Conservation (phyloP, 169 alveolate species). For the Plasmodium blacklocki region DNA sequence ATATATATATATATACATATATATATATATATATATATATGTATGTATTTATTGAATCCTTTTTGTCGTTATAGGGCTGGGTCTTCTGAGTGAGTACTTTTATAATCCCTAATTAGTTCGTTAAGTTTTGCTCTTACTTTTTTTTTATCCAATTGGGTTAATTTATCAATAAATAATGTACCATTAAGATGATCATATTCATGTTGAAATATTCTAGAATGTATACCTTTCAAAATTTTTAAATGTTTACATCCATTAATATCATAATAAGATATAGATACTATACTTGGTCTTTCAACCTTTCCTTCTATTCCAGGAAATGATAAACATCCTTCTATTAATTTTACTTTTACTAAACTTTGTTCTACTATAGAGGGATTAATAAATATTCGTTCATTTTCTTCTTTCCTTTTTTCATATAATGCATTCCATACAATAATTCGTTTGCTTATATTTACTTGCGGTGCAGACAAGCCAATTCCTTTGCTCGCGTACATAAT, state of each 20-base stretch:
- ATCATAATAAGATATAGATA: constrained; percentile 44
- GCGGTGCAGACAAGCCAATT: constrained; percentile 79
- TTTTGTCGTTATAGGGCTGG: constrained; percentile 21
- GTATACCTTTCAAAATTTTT: constrained; percentile 65
- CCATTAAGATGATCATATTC: constrained; percentile 76
- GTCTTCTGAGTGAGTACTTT: constrained; percentile 28
- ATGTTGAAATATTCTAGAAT: constrained; percentile 75
- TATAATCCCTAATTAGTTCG: constrained; percentile 33
- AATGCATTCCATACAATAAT: constrained; percentile 76
- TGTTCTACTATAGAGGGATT: constrained; percentile 63
- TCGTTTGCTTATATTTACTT: constrained; percentile 55
- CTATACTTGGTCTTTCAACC: constrained; percentile 57
- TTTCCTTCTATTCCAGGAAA: constrained; percentile 71
- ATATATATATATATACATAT: background rate
- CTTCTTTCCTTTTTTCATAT: constrained; percentile 22
- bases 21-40: background rate
- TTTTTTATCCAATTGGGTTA: constrained; percentile 42
- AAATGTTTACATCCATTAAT: constrained; percentile 42
- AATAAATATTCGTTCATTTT: constrained; percentile 57
- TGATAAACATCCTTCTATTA: constrained; percentile 70
- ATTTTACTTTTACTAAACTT: constrained; percentile 13
- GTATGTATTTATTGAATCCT: background rate
- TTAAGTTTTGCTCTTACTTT: constrained; percentile 36
- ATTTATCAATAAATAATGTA: constrained; percentile 58
- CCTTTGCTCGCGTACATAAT: constrained; percentile 72